Evolutionary conservation across 2,329 filamentous ascomycete genomes (phyloP).

Genomic region (Monosporascus sp.): DNA sequence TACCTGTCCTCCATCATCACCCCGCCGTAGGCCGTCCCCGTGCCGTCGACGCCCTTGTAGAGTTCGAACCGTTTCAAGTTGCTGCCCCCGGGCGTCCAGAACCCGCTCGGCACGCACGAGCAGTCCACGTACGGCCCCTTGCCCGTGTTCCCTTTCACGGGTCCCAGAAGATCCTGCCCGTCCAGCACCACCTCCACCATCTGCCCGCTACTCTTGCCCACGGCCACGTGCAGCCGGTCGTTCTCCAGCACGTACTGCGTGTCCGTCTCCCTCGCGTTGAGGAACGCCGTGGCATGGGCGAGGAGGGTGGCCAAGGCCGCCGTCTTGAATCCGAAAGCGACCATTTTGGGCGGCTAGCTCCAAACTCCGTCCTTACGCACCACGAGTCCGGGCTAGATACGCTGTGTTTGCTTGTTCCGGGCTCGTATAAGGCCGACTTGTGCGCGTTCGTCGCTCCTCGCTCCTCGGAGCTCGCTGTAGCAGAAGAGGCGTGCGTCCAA

Average conservation of each 20-base stretch:
- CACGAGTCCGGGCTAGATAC: too few relatives aligned
- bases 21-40: constrained; percentile 49
- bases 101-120: constrained; percentile 52
- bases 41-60: constrained; percentile 44
- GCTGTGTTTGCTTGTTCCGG: too few relatives aligned
- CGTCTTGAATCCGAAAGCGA: background rate
- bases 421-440: too few relatives aligned
- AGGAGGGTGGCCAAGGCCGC: background rate
- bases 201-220: constrained; percentile 30
- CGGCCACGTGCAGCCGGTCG: constrained; percentile 18
- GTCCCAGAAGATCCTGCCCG: constrained; percentile 45
- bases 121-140: constrained; percentile 57
- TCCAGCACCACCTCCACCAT: constrained; percentile 31
- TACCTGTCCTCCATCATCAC: constrained; percentile 56
- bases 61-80: constrained; percentile 38
- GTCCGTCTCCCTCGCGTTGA: background rate
- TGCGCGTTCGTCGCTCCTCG: too few relatives aligned
- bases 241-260: background rate
- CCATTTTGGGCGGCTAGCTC: background rate
- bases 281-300: background rate
- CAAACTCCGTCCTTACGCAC: background rate
- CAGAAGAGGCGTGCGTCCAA: too few relatives aligned
- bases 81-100: constrained; percentile 52
- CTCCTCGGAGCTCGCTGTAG: too few relatives aligned
- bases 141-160: constrained; percentile 36